Percentiles rank a stretch among this genome's conserved stretches.
Evolutionary conservation across 257 asterid species (phyloP).

Genomic region (Parsonsia alboflavescens): DNA sequence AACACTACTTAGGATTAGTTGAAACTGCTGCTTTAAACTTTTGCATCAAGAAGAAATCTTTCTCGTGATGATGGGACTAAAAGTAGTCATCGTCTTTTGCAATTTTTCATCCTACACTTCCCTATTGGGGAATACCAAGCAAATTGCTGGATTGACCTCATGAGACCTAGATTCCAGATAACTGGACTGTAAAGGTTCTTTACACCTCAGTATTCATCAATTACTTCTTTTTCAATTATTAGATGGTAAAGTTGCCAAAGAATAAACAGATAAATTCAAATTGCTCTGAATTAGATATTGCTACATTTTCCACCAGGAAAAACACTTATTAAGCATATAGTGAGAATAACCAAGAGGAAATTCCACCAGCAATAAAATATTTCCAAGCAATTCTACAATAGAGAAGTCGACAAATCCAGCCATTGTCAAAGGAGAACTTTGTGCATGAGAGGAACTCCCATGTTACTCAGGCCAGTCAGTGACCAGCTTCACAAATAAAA

Average conservation of each 20-base stretch:
- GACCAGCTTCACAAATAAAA: background rate
- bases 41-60: background rate
- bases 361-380: background rate
- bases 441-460: background rate
- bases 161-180: background rate
- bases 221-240: background rate
- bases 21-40: background rate
- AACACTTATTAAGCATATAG: background rate
- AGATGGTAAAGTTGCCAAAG: background rate
- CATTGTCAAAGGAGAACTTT: background rate
- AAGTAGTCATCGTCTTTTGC: background rate
- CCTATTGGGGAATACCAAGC: background rate
- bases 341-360: background rate
- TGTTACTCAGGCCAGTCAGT: too few relatives aligned
- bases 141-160: background rate
- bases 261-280: background rate
- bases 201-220: background rate
- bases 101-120: background rate
- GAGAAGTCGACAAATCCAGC: background rate
- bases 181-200: background rate
- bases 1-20: background rate
- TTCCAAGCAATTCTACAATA: background rate
- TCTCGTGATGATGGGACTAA: background rate
- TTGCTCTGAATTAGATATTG: background rate
- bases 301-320: background rate